phyloP scores from a whole-genome alignment of 2,329 filamentous ascomycete species.

The Meredithiella fracta region DNA sequence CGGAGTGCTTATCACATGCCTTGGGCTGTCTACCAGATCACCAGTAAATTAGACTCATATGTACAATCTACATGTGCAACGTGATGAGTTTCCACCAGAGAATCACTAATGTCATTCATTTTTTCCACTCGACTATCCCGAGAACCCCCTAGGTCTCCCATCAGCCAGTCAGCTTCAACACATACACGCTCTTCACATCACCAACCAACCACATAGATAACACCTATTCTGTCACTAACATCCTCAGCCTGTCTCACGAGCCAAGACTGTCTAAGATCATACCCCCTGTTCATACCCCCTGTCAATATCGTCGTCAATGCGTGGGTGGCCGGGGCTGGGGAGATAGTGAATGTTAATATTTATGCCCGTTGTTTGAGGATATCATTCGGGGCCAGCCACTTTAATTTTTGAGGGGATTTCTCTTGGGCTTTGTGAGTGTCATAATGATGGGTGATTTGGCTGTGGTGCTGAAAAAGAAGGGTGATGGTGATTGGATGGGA shows the following conservation, averaged over 20 bases:
- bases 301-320: neutral
- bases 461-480: neutral
- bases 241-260: neutral
- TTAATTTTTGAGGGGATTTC: neutral
- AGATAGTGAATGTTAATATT: constrained; percentile 6
- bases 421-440: neutral
- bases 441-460: neutral
- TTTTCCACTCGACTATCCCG: no score
- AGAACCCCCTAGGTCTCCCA: no score
- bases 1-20: neutral
- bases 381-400: constrained; percentile 12
- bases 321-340: neutral
- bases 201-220: neutral
- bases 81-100: no score
- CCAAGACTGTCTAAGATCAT: neutral
- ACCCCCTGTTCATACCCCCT: neutral
- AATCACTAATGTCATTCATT: no score
- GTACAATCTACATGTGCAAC: no score
- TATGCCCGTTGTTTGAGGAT: constrained; percentile 11
- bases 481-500: no score
- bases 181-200: neutral
- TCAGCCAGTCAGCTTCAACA: no score
- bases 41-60: neutral
- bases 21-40: neutral
- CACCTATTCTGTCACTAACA: neutral